Conservation (phyloP, 1,284 basidiomycete species). For the Rhodotorula sp. region DNA sequence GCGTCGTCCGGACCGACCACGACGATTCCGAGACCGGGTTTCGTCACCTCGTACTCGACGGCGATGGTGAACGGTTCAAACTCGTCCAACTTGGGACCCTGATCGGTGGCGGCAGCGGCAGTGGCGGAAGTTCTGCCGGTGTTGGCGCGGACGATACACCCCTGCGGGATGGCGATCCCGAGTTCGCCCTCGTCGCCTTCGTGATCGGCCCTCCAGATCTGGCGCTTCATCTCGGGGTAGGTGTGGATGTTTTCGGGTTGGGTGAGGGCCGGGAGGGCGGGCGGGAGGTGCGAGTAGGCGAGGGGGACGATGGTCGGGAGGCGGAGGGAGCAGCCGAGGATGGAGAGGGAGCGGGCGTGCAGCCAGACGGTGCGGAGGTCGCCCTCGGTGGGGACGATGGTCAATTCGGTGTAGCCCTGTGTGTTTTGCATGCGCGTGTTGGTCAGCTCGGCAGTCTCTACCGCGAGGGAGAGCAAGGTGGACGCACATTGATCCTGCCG, state of each 20-base stretch:
- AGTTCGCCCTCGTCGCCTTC: conserved; percentile 92
- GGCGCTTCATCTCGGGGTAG: conserved; percentile 91
- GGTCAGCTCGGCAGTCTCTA: neutral
- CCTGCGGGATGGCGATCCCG: conserved; percentile 80
- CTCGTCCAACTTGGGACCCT: conserved; percentile 53
- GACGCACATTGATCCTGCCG: conserved; percentile 31
- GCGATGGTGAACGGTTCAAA: conserved; percentile 73
- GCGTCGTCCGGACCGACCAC: conserved; percentile 76
- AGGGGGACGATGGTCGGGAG: conserved; percentile 58
- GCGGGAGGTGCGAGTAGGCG: conserved; percentile 48
- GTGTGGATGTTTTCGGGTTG: conserved; percentile 64
- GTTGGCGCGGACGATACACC: conserved; percentile 47
- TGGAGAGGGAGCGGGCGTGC: conserved; percentile 79
- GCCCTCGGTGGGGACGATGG: conserved; percentile 70
- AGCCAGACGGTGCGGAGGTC: conserved; percentile 77
- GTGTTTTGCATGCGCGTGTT: neutral
- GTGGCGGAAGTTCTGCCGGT: conserved; percentile 5
- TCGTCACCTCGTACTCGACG: conserved; percentile 73
- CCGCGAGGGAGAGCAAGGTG: neutral
- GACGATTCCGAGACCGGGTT: conserved; percentile 81
- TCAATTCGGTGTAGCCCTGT: conserved; percentile 88
- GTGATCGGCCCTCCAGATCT: conserved; percentile 81
- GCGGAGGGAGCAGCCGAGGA: conserved; percentile 49
- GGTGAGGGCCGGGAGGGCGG: conserved; percentile 68
- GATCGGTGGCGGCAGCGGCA: conserved; percentile 1